Conservation (phyloP, 2,329 filamentous ascomycete species). For the Hypocreales sp. region DNA sequence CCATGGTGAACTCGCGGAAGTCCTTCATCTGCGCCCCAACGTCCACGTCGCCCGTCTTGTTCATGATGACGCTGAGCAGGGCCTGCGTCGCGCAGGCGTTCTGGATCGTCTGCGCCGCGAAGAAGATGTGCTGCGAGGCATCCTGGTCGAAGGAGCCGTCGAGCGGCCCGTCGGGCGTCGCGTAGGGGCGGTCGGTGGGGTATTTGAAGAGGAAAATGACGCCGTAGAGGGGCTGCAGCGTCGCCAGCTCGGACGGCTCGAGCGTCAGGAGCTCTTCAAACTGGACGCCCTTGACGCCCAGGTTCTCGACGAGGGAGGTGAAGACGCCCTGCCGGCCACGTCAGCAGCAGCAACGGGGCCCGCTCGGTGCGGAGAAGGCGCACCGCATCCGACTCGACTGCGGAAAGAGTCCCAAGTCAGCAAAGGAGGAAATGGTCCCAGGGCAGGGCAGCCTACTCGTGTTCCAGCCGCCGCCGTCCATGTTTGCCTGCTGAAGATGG, state of each 20-base stretch:
- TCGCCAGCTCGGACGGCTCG: slow-evolving; percentile 56
- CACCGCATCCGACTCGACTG: slow-evolving; percentile 89
- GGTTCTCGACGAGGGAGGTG: slow-evolving; percentile 81
- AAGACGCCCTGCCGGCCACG: slow-evolving; percentile 59
- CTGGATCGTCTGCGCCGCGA: slow-evolving; percentile 93
- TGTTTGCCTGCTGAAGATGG: too few relatives aligned
- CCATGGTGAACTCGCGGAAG: slow-evolving; percentile 80
- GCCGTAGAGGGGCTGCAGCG: slow-evolving; percentile 71
- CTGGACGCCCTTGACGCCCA: slow-evolving; percentile 86
- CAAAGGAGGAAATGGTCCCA: too few relatives aligned
- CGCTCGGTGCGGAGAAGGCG: slow-evolving; percentile 10
- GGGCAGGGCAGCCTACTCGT: slow-evolving; percentile 50
- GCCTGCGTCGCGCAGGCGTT: slow-evolving; percentile 97
- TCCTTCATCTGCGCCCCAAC: slow-evolving; percentile 56
- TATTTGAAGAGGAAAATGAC: slow-evolving; percentile 99
- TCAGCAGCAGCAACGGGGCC: neutral
- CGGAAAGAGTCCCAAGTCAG: slow-evolving; percentile 2
- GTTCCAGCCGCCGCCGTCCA: slow-evolving; percentile 61
- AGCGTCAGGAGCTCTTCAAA: slow-evolving; percentile 92
- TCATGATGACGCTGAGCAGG: slow-evolving; percentile 78
- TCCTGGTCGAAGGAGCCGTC: slow-evolving; percentile 71
- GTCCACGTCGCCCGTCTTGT: slow-evolving; percentile 57
- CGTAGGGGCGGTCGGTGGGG: slow-evolving; percentile 53
- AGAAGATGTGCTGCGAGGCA: slow-evolving; percentile 70
- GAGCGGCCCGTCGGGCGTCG: slow-evolving; percentile 44